phyloP scores from a whole-genome alignment of 805 yeast genomes.

The Candida koratica region DNA sequence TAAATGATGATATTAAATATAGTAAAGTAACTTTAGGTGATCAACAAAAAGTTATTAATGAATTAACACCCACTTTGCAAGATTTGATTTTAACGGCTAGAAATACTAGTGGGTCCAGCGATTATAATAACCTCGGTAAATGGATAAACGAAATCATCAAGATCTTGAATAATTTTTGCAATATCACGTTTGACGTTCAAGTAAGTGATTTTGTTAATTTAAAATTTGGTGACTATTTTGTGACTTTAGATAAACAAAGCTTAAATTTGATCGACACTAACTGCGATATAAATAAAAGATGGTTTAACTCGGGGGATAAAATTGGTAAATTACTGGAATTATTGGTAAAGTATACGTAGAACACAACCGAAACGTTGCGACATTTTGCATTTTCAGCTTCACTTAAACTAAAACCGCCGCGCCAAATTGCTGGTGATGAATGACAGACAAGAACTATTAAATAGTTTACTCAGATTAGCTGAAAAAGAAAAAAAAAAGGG shows the following conservation, averaged over 20 bases:
- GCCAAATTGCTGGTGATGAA: conserved; percentile 9
- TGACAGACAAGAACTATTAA: conserved; percentile 24
- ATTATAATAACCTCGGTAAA: conserved; percentile 11
- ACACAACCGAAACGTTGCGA: not conserved
- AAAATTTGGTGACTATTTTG: conserved; percentile 6
- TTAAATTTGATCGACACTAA: conserved; percentile 9
- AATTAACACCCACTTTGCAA: conserved; percentile 6
- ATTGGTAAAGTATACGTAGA: not conserved
- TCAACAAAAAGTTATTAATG: conserved; percentile 11
- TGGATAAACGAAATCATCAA: conserved; percentile 14
- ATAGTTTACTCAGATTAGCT: conserved; percentile 28
- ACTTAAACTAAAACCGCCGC: not conserved
- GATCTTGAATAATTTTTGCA: conserved; percentile 8
- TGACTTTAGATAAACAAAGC: conserved; percentile 11
- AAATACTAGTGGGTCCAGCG: conserved; percentile 7
- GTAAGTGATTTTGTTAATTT: conserved; percentile 9
- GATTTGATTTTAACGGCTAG: conserved; percentile 2
- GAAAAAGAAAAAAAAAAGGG: conserved; percentile 37
- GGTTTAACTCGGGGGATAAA: conserved; percentile 9
- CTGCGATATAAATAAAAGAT: conserved; percentile 8
- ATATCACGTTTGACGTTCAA: conserved; percentile 7
- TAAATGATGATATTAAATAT: conserved; percentile 3
- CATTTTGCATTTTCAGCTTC: not conserved
- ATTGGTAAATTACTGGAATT: conserved; percentile 6
- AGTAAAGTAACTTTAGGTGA: conserved; percentile 10